These are phyloP conservation scores for Globisporangium perplexum DNA, from an alignment of 352 stramenopile genomes.

Conservation along the genomic window DNA sequence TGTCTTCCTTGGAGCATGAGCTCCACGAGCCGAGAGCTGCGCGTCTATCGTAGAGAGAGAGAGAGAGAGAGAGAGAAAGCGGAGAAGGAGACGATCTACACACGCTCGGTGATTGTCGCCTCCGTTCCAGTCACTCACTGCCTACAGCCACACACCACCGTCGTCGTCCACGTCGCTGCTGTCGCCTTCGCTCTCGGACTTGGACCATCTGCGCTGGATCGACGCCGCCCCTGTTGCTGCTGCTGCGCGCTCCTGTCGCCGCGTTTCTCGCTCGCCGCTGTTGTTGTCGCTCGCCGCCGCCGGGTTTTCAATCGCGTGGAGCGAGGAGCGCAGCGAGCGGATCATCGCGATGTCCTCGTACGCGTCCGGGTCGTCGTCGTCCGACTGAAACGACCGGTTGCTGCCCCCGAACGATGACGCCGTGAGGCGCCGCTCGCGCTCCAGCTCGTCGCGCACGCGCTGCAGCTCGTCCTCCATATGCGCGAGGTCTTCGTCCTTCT, in stretches of 20 bases:
- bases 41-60: too few relatives aligned
- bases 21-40: too few relatives aligned
- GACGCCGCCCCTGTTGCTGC: neutral
- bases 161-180: slow-evolving; percentile 31
- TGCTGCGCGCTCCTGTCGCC: slow-evolving; percentile 6
- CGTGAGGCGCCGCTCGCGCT: slow-evolving; percentile 36
- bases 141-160: slow-evolving; percentile 56
- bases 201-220: slow-evolving; percentile 9
- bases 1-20: too few relatives aligned
- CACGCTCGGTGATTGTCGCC: too few relatives aligned
- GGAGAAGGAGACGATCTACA: too few relatives aligned
- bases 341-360: slow-evolving; percentile 31
- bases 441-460: slow-evolving; percentile 44
- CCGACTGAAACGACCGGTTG: slow-evolving; percentile 15
- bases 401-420: slow-evolving; percentile 23
- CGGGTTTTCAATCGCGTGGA: slow-evolving; percentile 16
- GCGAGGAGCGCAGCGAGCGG: slow-evolving; percentile 27
- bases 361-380: slow-evolving; percentile 17
- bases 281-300: neutral
- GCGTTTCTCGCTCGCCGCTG: slow-evolving; percentile 12
- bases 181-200: slow-evolving; percentile 22
- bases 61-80: too few relatives aligned
- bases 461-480: slow-evolving; percentile 43
- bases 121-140: too few relatives aligned
- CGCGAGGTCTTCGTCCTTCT: slow-evolving; percentile 47